phyloP scores from a whole-genome alignment of 257 asterid species.

The Solanum chaucha region DNA sequence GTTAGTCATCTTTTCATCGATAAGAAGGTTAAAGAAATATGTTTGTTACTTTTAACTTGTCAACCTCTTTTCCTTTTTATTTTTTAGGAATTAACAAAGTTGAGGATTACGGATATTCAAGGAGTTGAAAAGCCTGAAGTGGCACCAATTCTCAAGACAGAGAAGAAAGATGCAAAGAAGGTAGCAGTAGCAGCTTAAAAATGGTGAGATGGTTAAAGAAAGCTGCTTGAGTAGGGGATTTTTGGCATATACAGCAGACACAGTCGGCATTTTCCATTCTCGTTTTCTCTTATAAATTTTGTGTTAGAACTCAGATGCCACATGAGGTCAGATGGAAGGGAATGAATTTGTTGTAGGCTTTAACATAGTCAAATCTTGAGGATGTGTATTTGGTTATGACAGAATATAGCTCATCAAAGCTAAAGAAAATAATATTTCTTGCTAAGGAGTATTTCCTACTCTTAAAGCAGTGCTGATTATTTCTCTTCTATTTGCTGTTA shows the following conservation, averaged over 20 bases:
- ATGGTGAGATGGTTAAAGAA: conserved; percentile 1
- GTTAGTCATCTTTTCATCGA: conserved; percentile 20
- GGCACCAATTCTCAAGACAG: conserved; percentile 21
- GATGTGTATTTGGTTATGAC: background rate
- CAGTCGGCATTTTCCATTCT: background rate
- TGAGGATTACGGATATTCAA: conserved; percentile 73
- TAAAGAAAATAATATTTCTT: background rate
- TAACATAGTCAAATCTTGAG: background rate
- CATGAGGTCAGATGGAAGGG: background rate
- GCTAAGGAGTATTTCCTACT: background rate
- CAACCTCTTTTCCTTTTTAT: background rate
- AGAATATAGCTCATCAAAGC: background rate
- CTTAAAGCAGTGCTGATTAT: background rate
- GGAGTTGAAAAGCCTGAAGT: conserved; percentile 66
- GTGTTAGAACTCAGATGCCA: background rate
- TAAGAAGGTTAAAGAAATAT: background rate
- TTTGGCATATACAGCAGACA: background rate
- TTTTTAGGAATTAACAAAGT: conserved; percentile 73
- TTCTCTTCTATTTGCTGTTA: background rate
- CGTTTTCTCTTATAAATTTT: background rate
- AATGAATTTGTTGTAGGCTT: background rate
- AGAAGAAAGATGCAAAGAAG: conserved; percentile 37
- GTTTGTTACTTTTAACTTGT: background rate
- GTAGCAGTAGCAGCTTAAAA: conserved; percentile 33
- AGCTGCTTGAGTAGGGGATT: conserved; percentile 6